These are phyloP conservation scores for Scedosporium apiospermum DNA, from an alignment of 2,329 filamentous ascomycete genomes.

Conservation along the genomic window DNA sequence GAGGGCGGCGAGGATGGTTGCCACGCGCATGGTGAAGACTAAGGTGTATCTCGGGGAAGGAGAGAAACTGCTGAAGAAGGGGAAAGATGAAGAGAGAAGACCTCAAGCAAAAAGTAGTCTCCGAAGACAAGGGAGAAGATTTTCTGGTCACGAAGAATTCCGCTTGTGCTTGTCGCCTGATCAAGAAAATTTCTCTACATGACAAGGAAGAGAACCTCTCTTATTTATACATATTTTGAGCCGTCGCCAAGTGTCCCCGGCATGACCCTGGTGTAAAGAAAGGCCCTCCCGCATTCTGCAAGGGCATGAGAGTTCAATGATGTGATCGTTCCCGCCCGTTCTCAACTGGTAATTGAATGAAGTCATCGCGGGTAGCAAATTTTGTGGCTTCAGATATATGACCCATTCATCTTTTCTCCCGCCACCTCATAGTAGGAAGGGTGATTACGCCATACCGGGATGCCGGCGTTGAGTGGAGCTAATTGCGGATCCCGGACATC, in stretches of 20 bases:
- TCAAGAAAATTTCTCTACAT: neutral
- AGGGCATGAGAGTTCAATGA: neutral
- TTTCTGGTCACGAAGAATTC: neutral
- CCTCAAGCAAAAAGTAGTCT: neutral
- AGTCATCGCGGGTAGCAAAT: neutral
- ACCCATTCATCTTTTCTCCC: neutral
- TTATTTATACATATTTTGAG: neutral
- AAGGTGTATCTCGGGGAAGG: neutral
- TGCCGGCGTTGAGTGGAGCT: neutral
- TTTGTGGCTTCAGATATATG: conserved; percentile 1
- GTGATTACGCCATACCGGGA: neutral
- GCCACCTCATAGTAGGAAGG: neutral
- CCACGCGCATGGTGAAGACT: conserved; percentile 9
- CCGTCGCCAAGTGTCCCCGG: neutral
- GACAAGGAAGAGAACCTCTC: neutral
- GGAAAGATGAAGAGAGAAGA: neutral
- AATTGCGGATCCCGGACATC: neutral
- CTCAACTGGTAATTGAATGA: neutral
- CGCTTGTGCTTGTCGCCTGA: neutral
- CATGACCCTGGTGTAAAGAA: neutral
- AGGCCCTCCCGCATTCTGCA: neutral
- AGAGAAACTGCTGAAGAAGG: neutral
- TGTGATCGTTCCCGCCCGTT: neutral
- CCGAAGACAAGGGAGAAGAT: neutral
- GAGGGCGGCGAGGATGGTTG: conserved; percentile 10